Conservation (phyloP, 2,329 filamentous ascomycete species). For the Myriosclerotinia duriaeana region DNA sequence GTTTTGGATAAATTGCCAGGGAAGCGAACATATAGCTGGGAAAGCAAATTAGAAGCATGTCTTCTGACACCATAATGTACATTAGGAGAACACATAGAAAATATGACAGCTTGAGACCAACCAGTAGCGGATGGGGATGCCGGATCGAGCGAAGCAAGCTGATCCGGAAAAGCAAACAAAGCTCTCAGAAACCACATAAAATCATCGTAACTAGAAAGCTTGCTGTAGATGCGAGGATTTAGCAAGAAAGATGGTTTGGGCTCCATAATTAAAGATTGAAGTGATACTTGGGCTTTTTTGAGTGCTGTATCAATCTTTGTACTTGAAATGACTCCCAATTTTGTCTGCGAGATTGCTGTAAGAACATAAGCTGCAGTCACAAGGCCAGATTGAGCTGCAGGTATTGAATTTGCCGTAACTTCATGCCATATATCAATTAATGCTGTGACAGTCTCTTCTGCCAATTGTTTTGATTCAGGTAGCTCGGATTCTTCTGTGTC, state of each 20-base stretch:
- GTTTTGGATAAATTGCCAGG: slow-evolving; percentile 59
- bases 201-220: slow-evolving; percentile 72
- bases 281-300: slow-evolving; percentile 62
- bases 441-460: slow-evolving; percentile 53
- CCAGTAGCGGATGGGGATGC: slow-evolving; percentile 56
- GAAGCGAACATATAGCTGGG: slow-evolving; percentile 61
- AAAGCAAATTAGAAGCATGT: slow-evolving; percentile 60
- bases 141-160: slow-evolving; percentile 49
- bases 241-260: slow-evolving; percentile 86
- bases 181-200: slow-evolving; percentile 73
- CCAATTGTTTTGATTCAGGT: slow-evolving; percentile 53
- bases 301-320: slow-evolving; percentile 56
- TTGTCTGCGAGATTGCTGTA: slow-evolving; percentile 58
- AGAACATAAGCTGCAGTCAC: slow-evolving; percentile 76
- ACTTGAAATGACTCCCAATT: slow-evolving; percentile 53
- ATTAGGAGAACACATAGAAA: slow-evolving; percentile 63
- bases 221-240: slow-evolving; percentile 80
- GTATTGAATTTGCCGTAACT: slow-evolving; percentile 71
- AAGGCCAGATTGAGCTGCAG: slow-evolving; percentile 79
- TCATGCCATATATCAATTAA: slow-evolving; percentile 75
- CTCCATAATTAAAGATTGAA: slow-evolving; percentile 66
- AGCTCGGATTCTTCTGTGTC: slow-evolving; percentile 49
- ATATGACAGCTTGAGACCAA: slow-evolving; percentile 88
- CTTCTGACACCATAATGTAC: slow-evolving; percentile 64
- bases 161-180: slow-evolving; percentile 59